Conservation (phyloP, 345 rosid genomes). For the Syzygium aqueum region DNA sequence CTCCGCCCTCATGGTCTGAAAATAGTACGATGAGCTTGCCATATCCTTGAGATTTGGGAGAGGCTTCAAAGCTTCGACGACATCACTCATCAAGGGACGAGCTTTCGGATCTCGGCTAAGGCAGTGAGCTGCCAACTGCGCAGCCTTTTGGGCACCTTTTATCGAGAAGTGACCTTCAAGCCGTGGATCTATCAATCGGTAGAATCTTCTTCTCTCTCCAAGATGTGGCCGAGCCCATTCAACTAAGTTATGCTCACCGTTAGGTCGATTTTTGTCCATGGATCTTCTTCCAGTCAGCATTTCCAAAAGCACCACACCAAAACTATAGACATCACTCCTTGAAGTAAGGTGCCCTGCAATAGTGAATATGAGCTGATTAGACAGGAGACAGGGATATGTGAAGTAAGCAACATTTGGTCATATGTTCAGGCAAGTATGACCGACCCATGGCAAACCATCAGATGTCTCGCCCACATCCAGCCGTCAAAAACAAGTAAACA, state of each 20-base stretch:
- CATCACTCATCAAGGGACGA: slow-evolving; percentile 44
- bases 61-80: slow-evolving; percentile 33
- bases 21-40: slow-evolving; percentile 43
- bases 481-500: not conserved
- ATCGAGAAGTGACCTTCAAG: slow-evolving; percentile 42
- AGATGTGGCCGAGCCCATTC: slow-evolving; percentile 45
- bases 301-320: slow-evolving; percentile 41
- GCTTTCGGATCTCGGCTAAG: slow-evolving; percentile 39
- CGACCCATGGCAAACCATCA: not conserved
- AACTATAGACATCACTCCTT: slow-evolving; percentile 42
- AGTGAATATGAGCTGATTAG: not conserved
- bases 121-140: slow-evolving; percentile 41
- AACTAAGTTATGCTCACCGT: slow-evolving; percentile 41
- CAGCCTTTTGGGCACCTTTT: slow-evolving; percentile 41
- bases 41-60: slow-evolving; percentile 37
- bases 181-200: slow-evolving; percentile 32
- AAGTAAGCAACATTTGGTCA: not conserved
- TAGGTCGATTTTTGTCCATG: slow-evolving; percentile 40
- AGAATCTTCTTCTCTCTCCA: slow-evolving; percentile 31
- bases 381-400: not conserved
- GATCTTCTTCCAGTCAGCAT: slow-evolving; percentile 43
- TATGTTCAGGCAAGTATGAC: not conserved
- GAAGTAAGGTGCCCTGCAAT: slow-evolving; percentile 41
- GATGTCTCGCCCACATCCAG: not conserved
- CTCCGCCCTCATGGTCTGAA: slow-evolving; percentile 17